Evolutionary conservation across 2,329 filamentous ascomycete species (phyloP).

Genomic region (Aspergillus fischeri): DNA sequence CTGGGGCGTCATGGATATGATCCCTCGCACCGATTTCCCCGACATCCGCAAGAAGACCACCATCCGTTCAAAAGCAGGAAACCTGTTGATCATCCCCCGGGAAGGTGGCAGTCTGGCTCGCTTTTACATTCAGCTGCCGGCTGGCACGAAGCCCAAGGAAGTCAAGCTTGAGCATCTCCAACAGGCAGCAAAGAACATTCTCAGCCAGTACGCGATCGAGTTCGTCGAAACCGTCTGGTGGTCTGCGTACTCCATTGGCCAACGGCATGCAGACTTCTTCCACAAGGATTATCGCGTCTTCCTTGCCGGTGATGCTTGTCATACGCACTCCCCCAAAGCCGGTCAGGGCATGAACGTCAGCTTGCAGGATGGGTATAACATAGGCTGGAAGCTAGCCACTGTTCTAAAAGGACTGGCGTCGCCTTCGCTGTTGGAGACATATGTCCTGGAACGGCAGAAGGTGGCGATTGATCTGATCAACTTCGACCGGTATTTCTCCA

Average conservation of each 20-base stretch:
- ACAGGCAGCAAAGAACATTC: constrained; percentile 48
- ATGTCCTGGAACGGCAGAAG: constrained; percentile 50
- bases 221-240: constrained; percentile 61
- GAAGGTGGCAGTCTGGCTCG: constrained; percentile 55
- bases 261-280: constrained; percentile 67
- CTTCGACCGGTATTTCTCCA: constrained; percentile 55
- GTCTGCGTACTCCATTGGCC: constrained; percentile 66
- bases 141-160: constrained; percentile 46
- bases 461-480: constrained; percentile 57
- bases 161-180: constrained; percentile 55
- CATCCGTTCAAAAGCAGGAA: constrained; percentile 45
- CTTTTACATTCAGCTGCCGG: constrained; percentile 59
- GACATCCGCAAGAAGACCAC: constrained; percentile 50
- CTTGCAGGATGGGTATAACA: constrained; percentile 58
- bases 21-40: constrained; percentile 47
- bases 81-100: constrained; percentile 50
- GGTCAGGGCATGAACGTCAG: constrained; percentile 57
- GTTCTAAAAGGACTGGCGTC: constrained; percentile 45
- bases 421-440: constrained; percentile 48
- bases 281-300: constrained; percentile 63
- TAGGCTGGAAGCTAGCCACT: constrained; percentile 57
- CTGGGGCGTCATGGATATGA: constrained; percentile 56
- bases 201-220: constrained; percentile 53
- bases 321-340: constrained; percentile 67
- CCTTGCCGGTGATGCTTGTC: constrained; percentile 64